Conservation (phyloP, 129 eudicot genomes). For the Solidago caesia region DNA sequence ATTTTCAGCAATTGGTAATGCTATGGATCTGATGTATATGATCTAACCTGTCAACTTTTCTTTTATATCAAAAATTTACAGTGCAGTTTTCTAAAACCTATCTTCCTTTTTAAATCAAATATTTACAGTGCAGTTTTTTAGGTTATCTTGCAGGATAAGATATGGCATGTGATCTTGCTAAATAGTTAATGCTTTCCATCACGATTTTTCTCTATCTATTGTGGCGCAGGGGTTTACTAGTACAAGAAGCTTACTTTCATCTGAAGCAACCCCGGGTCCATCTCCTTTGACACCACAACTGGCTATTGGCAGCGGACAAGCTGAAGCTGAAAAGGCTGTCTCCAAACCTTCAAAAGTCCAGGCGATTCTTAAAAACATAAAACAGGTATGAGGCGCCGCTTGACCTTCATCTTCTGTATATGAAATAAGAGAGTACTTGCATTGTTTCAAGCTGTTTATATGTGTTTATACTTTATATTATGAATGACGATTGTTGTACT, state of each 20-base stretch:
- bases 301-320: conserved; percentile 55
- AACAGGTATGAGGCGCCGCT: conserved; percentile 49
- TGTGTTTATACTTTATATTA: not conserved
- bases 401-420: conserved; percentile 10
- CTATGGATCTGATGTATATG: conserved; percentile 19
- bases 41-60: not conserved
- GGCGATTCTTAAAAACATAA: conserved; percentile 78
- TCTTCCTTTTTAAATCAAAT: not conserved
- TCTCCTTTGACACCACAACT: conserved; percentile 73
- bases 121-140: not conserved
- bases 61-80: not conserved
- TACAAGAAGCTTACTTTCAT: conserved; percentile 68
- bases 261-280: conserved; percentile 71
- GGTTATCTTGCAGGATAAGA: not conserved
- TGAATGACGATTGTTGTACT: conserved; percentile 4
- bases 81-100: not conserved
- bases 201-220: conserved; percentile 19
- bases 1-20: conserved; percentile 67
- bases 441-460: too few species aligned
- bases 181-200: not conserved
- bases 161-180: not conserved
- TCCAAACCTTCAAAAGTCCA: conserved; percentile 74
- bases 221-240: conserved; percentile 68
- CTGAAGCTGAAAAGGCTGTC: conserved; percentile 65
- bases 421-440: too few species aligned